Evolutionary conservation across 2,329 filamentous ascomycete species (phyloP).

Genomic region (Cercospora sojina): DNA sequence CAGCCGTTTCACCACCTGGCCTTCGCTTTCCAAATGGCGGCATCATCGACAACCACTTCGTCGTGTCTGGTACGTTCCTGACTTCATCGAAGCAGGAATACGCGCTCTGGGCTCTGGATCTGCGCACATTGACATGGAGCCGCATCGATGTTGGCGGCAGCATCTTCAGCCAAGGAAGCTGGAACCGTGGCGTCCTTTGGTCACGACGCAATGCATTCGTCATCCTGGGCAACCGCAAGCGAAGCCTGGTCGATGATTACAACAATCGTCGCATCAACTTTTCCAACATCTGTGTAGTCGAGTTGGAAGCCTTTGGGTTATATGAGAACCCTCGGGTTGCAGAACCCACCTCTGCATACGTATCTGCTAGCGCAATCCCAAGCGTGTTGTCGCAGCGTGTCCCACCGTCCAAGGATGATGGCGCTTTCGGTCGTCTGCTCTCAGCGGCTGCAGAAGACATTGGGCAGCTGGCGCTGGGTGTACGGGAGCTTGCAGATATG

Average conservation of each 20-base stretch:
- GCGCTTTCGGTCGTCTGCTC: conserved; percentile 73
- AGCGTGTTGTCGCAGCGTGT: conserved; percentile 14
- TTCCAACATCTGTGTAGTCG: conserved; percentile 92
- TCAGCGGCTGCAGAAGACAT: conserved; percentile 79
- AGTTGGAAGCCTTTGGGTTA: conserved; percentile 93
- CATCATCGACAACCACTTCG: conserved; percentile 92
- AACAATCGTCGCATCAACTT: conserved; percentile 98
- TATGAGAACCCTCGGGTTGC: conserved; percentile 90
- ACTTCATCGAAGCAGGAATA: conserved; percentile 99
- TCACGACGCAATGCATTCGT: conserved; percentile 91
- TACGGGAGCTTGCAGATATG: conserved; percentile 93
- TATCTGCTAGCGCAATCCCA: conserved; percentile 72
- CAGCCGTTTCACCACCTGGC: conserved; percentile 82
- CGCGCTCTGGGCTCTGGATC: conserved; percentile 89
- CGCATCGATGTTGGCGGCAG: conserved; percentile 92
- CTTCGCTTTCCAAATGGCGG: conserved; percentile 94
- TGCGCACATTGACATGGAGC: conserved; percentile 86
- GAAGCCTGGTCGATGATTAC: conserved; percentile 94
- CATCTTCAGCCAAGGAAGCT: conserved; percentile 95
- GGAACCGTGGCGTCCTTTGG: conserved; percentile 95
- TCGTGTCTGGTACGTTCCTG: conserved; percentile 94
- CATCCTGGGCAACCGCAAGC: conserved; percentile 87
- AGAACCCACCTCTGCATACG: conserved; percentile 75
- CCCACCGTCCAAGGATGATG: conserved; percentile 42
- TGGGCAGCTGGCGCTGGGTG: conserved; percentile 72